Base-by-base conservation (phyloP, 768 basidiomycete genomes). In the Tubosaeta sp. region DNA sequence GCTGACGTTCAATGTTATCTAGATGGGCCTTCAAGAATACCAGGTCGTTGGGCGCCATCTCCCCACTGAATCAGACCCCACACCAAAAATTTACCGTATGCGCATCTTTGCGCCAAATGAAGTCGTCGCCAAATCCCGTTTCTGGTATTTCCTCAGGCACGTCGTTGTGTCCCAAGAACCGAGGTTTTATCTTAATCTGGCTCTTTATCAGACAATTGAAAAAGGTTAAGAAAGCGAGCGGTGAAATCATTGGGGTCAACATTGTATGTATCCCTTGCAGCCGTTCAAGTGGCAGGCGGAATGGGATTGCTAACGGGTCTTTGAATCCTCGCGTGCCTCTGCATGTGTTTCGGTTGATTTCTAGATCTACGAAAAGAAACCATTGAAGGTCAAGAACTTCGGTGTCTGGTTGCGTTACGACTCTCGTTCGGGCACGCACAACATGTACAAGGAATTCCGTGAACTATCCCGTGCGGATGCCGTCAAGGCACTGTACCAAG, bases 361-460 rank as follows among this genome's bases (percentile, higher is more conserved):
- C 66, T 83, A 97, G 95, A 97, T 98, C 71, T 84, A 88, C 69
- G 95, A 98, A 80, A 95, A 91, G 83, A 92, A 88, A 74, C 97
- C 97, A 22, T 70, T 97, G 73, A 95, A 95, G 78, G 89, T 97
- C 74, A 98, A 99, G 84, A 98, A 97, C 87, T 97, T 99, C 70
- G 97, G 97, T 61, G 91, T 99, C 77, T 98, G 97, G 97, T 75
- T 99, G 71, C 90, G 95, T 64, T 99, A 99, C 76, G 97, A 99
- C 77, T 98, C 95, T 50, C 93, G 95, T 65, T 97, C 95, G 47
- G 97, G 97, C 58, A 99, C 97, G 43, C 97, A 98, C 86, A 99
- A 99, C 85, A 95, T 97, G 94, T 97, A 97, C 89, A 95, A 95
- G 84, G 89, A 91, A 74, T 97, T 91, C 88, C 91, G 94, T 68